phyloP scores from a whole-genome alignment of 345 rosid genomes.

The Erodium maritimum region DNA sequence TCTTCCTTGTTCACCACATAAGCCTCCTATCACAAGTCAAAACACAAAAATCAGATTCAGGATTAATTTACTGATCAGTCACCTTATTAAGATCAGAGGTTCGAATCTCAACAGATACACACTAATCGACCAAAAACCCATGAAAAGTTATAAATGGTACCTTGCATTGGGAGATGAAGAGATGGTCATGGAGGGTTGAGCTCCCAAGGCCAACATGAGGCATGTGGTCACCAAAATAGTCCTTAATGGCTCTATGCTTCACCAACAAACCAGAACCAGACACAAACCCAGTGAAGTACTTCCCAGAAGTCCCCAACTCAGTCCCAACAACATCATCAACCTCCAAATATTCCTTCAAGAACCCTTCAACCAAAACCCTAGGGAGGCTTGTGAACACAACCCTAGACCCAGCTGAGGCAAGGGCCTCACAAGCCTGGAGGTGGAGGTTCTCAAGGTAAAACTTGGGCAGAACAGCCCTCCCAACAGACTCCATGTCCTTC shows the following conservation, averaged over 20 bases:
- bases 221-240: constrained; percentile 35
- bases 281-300: constrained; percentile 55
- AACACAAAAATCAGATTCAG: no score
- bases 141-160: constrained; percentile 13
- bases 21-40: constrained; percentile 43
- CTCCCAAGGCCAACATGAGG: constrained; percentile 59
- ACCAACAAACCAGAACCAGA: constrained; percentile 46
- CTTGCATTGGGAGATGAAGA: constrained; percentile 68
- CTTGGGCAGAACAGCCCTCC: constrained; percentile 83
- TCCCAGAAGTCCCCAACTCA: constrained; percentile 39
- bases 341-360: constrained; percentile 51
- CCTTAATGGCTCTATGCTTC: constrained; percentile 52
- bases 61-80: no score
- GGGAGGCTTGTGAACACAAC: constrained; percentile 65
- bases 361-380: constrained; percentile 67
- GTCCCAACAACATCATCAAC: constrained; percentile 63
- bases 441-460: constrained; percentile 78
- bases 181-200: constrained; percentile 46
- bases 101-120: no score
- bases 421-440: constrained; percentile 38
- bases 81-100: no score
- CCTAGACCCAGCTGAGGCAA: constrained; percentile 29
- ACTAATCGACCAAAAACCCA: no score
- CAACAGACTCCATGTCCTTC: constrained; percentile 42
- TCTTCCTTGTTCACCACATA: constrained; percentile 53